A percentile compares a stretch with the other conserved stretches of the same genome.
Evolutionary conservation across 805 yeast genomes (phyloP).

Genomic region (Kuraishia piskuri): DNA sequence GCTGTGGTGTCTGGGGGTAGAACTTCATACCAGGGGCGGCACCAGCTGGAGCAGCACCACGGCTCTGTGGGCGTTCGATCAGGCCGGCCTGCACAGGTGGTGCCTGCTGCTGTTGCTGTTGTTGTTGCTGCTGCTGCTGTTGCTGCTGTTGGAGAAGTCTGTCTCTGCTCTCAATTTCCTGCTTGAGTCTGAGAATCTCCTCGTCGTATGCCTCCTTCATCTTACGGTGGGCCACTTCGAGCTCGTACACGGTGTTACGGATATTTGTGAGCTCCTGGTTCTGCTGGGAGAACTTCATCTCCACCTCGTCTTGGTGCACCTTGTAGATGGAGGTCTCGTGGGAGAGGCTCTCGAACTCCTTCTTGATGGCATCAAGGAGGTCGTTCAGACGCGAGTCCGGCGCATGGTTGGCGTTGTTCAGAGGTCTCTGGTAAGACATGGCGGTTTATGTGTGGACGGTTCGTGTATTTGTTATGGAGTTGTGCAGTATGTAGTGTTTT

Average conservation of each 20-base stretch:
- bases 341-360: conserved; percentile 79
- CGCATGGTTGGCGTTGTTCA: conserved; percentile 1
- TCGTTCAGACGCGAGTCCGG: conserved; percentile 32
- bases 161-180: conserved; percentile 77
- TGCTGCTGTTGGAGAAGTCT: conserved; percentile 40
- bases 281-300: conserved; percentile 83
- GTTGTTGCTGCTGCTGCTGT: conserved; percentile 27
- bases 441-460: too few species aligned
- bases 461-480: too few species aligned
- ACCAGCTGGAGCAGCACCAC: conserved; percentile 4
- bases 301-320: conserved; percentile 89
- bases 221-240: conserved; percentile 89
- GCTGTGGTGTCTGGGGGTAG: conserved; percentile 20
- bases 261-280: conserved; percentile 90
- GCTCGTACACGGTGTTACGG: conserved; percentile 86
- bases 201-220: conserved; percentile 95
- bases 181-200: conserved; percentile 78
- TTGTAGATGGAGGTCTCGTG: conserved; percentile 81
- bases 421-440: conserved; percentile 6
- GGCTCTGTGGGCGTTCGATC: conserved; percentile 9
- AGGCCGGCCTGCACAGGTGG: conserved; percentile 21
- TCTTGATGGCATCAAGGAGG: conserved; percentile 83
- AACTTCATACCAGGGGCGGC: conserved; percentile 7
- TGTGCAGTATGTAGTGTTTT: neutral
- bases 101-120: conserved; percentile 24